A percentile compares a stretch with the other conserved stretches of the same genome.
These are phyloP conservation scores for Sporisorium iseilematis-ciliati DNA, from an alignment of 1,284 basidiomycete species.

Conservation along the genomic window DNA sequence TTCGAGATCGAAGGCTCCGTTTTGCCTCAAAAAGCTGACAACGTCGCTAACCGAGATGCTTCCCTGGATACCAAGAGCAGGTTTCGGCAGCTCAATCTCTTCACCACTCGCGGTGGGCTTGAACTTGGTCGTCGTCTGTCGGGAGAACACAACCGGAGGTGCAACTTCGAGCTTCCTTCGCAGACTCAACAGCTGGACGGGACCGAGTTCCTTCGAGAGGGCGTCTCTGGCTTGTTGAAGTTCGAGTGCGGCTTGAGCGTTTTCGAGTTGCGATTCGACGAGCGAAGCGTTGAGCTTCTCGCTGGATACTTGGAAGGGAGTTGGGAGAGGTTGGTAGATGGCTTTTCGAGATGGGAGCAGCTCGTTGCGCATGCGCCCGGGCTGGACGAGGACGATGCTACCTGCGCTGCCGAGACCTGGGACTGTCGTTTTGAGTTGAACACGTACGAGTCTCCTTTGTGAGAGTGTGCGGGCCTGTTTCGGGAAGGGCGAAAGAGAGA, in stretches of 20 bases:
- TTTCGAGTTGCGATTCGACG: conserved; percentile 32
- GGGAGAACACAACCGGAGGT: conserved; percentile 31
- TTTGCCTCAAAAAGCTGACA: conserved; percentile 29
- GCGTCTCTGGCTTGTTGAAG: conserved; percentile 30
- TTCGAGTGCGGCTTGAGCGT: conserved; percentile 19
- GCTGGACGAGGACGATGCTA: conserved; percentile 41
- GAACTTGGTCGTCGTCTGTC: conserved; percentile 38
- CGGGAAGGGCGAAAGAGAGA: background rate
- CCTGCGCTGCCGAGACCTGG: conserved; percentile 38
- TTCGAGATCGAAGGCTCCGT: conserved; percentile 42
- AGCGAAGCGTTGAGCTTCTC: conserved; percentile 20
- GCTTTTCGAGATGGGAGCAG: conserved; percentile 35
- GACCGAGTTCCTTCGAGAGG: conserved; percentile 34
- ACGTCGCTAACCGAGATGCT: conserved; percentile 36
- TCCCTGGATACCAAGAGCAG: conserved; percentile 44
- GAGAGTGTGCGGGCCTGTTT: conserved; percentile 44
- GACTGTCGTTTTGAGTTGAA: conserved; percentile 31
- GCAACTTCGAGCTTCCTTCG: conserved; percentile 39
- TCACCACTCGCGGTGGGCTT: background rate
- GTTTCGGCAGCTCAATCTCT: conserved; percentile 27
- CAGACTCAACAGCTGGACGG: conserved; percentile 43
- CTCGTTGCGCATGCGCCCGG: conserved; percentile 51
- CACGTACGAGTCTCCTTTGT: conserved; percentile 50
- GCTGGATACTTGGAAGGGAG: conserved; percentile 31
- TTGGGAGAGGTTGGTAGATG: conserved; percentile 43